Evolutionary conservation across 495 filamentous ascomycete species (phyloP), one percentile per base, ranked within the genome.

Genomic region (Elasticomyces elasticus): DNA sequence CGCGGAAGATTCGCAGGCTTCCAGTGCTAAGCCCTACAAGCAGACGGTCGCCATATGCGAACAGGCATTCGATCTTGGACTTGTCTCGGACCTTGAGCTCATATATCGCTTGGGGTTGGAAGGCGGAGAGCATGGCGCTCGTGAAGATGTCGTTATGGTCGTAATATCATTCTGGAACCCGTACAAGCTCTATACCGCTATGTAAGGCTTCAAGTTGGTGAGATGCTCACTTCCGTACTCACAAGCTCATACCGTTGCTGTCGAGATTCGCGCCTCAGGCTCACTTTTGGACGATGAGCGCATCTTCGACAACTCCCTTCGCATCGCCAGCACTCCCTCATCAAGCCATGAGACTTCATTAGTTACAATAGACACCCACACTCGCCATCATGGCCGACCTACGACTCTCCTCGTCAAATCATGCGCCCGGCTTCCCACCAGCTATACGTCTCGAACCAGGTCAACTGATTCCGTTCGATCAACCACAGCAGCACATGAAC

Each of bases 31-130:
- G 73, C 35, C 92, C 92, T 44, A 94, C 87, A 37, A 97, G 81
- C 22, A 99, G 76, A 48, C 89, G 80, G 63, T 97, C 91, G 58
- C 88, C 89, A 71, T 94, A 89, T 56, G 92, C 86, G 33, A 96
- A 77, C 52, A 97, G 83, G 5, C 86, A 87, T 69, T 97, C 91
- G 67, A 99, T 95, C 76, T 82, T 87, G 44, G 86, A 94, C 72
- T 90, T 95, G 77, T 97, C 92, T 64, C 88, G 83, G 64, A 81
- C 81, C 72, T 85, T 90, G 56, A 99, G 84, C 83, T 99, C 92
- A 75, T 96, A 84, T 64, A 97, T 86, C 58, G 94, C 86, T 66
- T 86, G 86, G 76, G 92, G 89, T 60, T 83, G 91, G 73, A 99
- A 98, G 69, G 94, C 91, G 72, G 92, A 94, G 70, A 97, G 82